Evolutionary conservation across 2,329 filamentous ascomycete species (phyloP), one percentile per base, ranked within the genome.

Genomic region (Aureobasidium namibiae): DNA sequence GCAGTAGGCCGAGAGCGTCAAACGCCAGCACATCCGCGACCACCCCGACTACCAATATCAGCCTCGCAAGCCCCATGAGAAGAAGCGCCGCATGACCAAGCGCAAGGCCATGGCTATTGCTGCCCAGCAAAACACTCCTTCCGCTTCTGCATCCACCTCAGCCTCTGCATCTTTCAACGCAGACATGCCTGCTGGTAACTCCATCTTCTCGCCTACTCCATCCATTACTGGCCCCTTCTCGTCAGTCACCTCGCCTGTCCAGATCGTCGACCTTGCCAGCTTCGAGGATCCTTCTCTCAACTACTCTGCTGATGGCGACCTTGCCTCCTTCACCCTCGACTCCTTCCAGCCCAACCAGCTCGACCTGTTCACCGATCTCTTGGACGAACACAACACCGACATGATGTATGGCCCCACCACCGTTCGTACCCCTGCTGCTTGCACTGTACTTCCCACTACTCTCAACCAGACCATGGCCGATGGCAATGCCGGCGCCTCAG

Each of bases 21-120:
- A 77, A 63, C 63, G 61, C 29, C 68, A 75, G 61, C 76, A 78
- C 61, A 65, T 69, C 9, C 62, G 68, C 44, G 67, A 72, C 16
- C 68, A 77, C 63, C 75, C 76, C 6, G 68, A 73, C 48, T 78
- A 78, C 64, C 72, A 76, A 50, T 78, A 78, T 62, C 71, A 75
- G 56, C 75, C 76, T 56, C 74, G 76, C 62, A 76, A 76, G 66
- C 71, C 75, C 33, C 73, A 67, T 26, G 72, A 78, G 66, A 76
- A 74, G 66, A 78, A 77, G 67, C 72, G 74, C 59, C 73, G 76
- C 61, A 72, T 73, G 65, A 59, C 57, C 45, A 59, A 59, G 57
- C 57, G 57, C 48, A 59, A 59, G 57, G 39, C 48, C 38, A 44
- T 46, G 13, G 39, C 38, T 48, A 38, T 59, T 5, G 57, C 57